A percentile compares a stretch with the other conserved stretches of the same genome.
Evolutionary conservation across 768 basidiomycete genomes (phyloP).

Genomic region (Russula emetica): DNA sequence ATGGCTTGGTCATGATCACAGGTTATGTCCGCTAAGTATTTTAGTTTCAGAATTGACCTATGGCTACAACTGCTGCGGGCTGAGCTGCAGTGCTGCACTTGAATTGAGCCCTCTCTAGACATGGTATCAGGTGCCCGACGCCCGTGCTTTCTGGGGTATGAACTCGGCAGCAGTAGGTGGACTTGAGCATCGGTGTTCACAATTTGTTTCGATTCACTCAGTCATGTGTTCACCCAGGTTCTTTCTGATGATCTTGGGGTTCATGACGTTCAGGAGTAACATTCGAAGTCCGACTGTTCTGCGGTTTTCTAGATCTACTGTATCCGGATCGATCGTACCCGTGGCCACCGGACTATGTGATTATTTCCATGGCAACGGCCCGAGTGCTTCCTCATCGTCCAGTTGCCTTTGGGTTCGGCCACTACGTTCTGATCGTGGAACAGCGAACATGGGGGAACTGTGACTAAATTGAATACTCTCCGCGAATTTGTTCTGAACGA

Average conservation of each 20-base stretch:
- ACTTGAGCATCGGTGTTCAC: not conserved
- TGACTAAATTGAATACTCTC: not conserved
- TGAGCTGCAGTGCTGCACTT: no score
- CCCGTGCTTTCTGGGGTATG: no score
- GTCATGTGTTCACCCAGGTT: not conserved
- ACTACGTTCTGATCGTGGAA: not conserved
- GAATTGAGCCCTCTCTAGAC: no score
- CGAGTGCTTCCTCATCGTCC: not conserved
- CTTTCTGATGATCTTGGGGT: no score
- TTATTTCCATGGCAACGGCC: not conserved
- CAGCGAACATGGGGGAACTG: not conserved
- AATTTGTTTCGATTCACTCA: not conserved
- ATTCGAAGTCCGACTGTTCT: not conserved
- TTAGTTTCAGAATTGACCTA: no score
- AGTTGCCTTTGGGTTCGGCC: not conserved
- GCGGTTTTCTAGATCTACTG: not conserved
- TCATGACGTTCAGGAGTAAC: no score
- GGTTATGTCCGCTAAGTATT: no score
- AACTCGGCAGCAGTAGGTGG: no score
- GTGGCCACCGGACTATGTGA: not conserved
- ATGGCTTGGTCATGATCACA: no score
- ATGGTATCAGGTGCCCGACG: no score
- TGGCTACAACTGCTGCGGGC: no score
- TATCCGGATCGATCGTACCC: not conserved
- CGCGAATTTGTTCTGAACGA: not conserved